Percentiles rank a stretch among this genome's conserved stretches.
Conservation (phyloP, 805 yeast genomes). For the Candida insectorum region DNA sequence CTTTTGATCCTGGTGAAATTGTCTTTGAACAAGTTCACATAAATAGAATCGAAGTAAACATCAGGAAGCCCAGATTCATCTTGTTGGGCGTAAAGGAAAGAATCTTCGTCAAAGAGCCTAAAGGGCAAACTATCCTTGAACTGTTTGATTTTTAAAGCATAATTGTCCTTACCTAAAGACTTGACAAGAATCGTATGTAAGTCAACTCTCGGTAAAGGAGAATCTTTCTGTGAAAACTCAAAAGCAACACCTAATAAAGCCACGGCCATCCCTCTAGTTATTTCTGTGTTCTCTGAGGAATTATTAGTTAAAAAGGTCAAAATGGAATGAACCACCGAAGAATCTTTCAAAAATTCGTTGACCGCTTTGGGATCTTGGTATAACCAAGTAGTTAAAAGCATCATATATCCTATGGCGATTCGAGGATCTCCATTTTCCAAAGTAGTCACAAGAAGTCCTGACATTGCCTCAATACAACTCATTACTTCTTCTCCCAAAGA, state of each 20-base stretch:
- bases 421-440: slow-evolving; percentile 66
- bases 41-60: slow-evolving; percentile 65
- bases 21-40: slow-evolving; percentile 65
- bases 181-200: slow-evolving; percentile 61
- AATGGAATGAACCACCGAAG: slow-evolving; percentile 63
- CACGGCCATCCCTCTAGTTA: slow-evolving; percentile 72
- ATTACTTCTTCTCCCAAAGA: slow-evolving; percentile 66
- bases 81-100: slow-evolving; percentile 47
- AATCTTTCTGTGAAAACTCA: slow-evolving; percentile 63
- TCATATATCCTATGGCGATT: slow-evolving; percentile 71
- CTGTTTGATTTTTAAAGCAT: slow-evolving; percentile 66
- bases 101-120: slow-evolving; percentile 52
- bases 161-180: slow-evolving; percentile 79
- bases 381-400: slow-evolving; percentile 71
- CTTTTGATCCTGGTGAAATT: slow-evolving; percentile 63
- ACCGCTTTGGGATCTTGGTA: slow-evolving; percentile 76
- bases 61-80: slow-evolving; percentile 88
- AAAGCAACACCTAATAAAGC: slow-evolving; percentile 72
- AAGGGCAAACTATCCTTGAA: slow-evolving; percentile 60
- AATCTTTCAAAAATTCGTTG: slow-evolving; percentile 67
- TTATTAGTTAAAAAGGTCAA: slow-evolving; percentile 55
- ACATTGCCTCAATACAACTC: slow-evolving; percentile 67
- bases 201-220: slow-evolving; percentile 61
- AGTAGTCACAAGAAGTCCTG: slow-evolving; percentile 68
- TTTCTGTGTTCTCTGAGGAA: slow-evolving; percentile 46